Base-by-base conservation (phyloP, 306 rosid species). In the Fagus crenata region DNA sequence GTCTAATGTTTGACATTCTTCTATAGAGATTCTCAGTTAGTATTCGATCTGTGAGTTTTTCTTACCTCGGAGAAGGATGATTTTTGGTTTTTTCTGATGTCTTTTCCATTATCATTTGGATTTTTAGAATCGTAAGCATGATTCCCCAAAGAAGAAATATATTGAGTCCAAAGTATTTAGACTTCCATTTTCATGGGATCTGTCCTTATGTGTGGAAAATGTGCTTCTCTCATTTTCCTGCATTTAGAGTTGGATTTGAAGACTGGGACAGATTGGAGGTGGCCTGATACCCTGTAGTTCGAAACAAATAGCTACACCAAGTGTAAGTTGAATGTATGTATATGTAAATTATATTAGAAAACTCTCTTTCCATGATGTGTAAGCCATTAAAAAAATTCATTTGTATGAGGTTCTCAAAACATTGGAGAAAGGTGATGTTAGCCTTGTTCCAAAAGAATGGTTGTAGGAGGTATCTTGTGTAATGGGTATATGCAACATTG, bases 31-130 rank as follows among this genome's bases (percentile, higher is more conserved):
- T 73, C 85, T 78, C 74, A 70, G 80, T 72, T 83, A 71, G 78
- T 78, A 61, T 54, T 49, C 58, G 53, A 80, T 77, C 81, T 70
- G 85, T 84, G 87, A 79, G 84, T 84, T 83, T 71, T 81, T 81
- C 85, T 81, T 36, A 76, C 77, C 76, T 67, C 77, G 40, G 78
- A 53, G 82, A 81, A 72, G 71, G 79, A 33, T 74, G 67, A 58
- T 73, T 79, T 67, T 67, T 67, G 33, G 18, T 51, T 54, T 68
- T 72, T 77, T 49, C 36, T 69, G 35, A 40, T 69, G 2, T 80
- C 43, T 56, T 77, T 49, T 71, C 61, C 12, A 54, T 31, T 69
- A 32, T 18, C 33, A 51, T 59, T 17, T 80, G 39, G 77, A 46
- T 39, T 49, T 51, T 64, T 68, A 51, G 65, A 28, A 71, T 65